Conservation (phyloP, 2,329 filamentous ascomycete genomes). For the Sphaerulina vaccinii region DNA sequence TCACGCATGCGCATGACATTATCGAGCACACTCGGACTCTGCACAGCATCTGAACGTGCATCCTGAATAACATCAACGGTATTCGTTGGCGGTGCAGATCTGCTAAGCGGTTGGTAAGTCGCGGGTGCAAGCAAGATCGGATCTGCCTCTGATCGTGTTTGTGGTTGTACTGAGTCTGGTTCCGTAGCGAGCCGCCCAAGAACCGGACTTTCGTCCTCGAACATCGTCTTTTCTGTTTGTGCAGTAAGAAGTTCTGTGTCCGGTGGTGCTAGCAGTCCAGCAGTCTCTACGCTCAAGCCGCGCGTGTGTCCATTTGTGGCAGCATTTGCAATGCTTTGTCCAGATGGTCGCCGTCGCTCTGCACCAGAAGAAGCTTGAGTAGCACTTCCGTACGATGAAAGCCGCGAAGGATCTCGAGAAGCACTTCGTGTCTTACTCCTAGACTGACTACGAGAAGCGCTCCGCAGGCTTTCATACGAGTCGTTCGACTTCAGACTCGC, state of each 20-base stretch:
- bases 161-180: conserved; percentile 10
- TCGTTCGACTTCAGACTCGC: conserved; percentile 71
- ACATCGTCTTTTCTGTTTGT: conserved; percentile 43
- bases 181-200: conserved; percentile 52
- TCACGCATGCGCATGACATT: conserved; percentile 38
- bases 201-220: conserved; percentile 62
- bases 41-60: conserved; percentile 20
- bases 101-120: conserved; percentile 27
- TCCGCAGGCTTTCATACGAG: conserved; percentile 45
- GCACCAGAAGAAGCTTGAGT: conserved; percentile 45
- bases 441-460: conserved; percentile 25
- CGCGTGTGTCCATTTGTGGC: conserved; percentile 1
- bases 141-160: conserved; percentile 12
- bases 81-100: conserved; percentile 13
- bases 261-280: conserved; percentile 18
- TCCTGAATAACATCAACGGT: conserved; percentile 17
- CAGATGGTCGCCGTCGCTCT: neutral
- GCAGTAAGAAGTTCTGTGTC: conserved; percentile 32
- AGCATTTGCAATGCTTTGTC: neutral
- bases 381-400: conserved; percentile 35
- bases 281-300: conserved; percentile 32
- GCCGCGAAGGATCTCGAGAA: conserved; percentile 11
- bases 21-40: conserved; percentile 32
- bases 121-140: conserved; percentile 28
- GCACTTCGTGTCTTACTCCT: conserved; percentile 19